These are phyloP conservation scores for Penicillium nucicola DNA, from an alignment of 495 filamentous ascomycete species.

Conservation along the genomic window DNA sequence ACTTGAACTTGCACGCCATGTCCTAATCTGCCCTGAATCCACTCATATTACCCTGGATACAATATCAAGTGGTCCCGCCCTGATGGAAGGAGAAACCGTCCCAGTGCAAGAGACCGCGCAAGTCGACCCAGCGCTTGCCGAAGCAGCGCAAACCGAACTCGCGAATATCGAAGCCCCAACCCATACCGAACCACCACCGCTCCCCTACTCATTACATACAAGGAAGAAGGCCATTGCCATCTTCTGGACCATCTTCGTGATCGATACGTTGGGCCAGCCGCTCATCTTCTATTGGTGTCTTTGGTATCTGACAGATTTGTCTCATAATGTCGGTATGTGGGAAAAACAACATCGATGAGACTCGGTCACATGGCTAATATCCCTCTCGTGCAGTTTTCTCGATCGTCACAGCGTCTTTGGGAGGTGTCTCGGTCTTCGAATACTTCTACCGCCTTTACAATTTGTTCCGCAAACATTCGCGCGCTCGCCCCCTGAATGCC, in stretches of 20 bases:
- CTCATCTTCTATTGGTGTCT: constrained; percentile 55
- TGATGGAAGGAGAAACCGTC: constrained; percentile 36
- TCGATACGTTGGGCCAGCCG: constrained; percentile 54
- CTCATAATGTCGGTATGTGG: constrained; percentile 51
- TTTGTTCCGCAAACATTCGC: constrained; percentile 44
- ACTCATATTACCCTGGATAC: not conserved
- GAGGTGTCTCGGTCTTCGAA: constrained; percentile 59
- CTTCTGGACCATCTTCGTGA: constrained; percentile 57
- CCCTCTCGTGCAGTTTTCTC: constrained; percentile 44
- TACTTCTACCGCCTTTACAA: constrained; percentile 48
- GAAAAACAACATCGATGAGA: not conserved
- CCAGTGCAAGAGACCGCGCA: not conserved
- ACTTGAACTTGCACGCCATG: constrained; percentile 7
- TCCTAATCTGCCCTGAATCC: constrained; percentile 3
- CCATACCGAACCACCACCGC: constrained; percentile 44
- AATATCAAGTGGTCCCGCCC: constrained; percentile 13
- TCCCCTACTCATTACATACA: constrained; percentile 54
- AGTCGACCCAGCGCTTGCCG: no score
- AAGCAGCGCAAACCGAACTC: no score
- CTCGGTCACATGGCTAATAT: constrained; percentile 4
- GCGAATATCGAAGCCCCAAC: not conserved
- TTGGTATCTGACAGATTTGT: constrained; percentile 53
- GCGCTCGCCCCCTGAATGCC: constrained; percentile 52
- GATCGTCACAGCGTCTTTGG: constrained; percentile 55
- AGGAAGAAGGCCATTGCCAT: constrained; percentile 53